Percentiles rank a stretch among this genome's conserved stretches.
These are phyloP conservation scores for Talaromyces pinophilus DNA, from an alignment of 2,329 filamentous ascomycete species.

Conservation along the genomic window DNA sequence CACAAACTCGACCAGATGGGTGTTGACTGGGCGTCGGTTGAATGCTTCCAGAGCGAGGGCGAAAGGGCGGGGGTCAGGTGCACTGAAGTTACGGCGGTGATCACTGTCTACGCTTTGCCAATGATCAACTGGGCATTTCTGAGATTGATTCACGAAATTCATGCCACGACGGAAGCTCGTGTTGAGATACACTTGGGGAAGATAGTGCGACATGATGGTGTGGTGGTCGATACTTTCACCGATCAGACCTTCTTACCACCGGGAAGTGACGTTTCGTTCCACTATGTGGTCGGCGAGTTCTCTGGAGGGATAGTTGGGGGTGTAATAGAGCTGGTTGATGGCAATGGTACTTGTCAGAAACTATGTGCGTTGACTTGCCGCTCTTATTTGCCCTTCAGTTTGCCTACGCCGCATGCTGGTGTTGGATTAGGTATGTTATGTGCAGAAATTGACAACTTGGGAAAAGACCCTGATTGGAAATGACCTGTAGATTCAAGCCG, in stretches of 20 bases:
- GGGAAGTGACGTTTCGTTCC: conserved; percentile 13
- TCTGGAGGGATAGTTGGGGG: conserved; percentile 9
- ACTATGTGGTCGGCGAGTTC: neutral
- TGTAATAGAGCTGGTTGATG: conserved; percentile 4
- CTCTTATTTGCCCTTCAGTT: neutral
- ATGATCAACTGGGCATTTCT: neutral
- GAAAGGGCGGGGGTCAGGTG: neutral
- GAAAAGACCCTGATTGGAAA: neutral
- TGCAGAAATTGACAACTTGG: neutral
- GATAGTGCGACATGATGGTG: neutral
- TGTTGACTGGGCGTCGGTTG: conserved; percentile 15
- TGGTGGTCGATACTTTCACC: neutral
- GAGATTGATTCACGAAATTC: neutral
- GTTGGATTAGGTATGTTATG: neutral
- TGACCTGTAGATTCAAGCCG: neutral
- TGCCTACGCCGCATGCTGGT: neutral
- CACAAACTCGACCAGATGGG: neutral
- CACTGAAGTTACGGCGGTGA: neutral
- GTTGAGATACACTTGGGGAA: conserved; percentile 1
- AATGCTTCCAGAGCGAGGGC: conserved; percentile 15
- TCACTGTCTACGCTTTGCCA: neutral
- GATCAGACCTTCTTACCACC: neutral
- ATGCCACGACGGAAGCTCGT: neutral
- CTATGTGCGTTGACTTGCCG: conserved; percentile 13
- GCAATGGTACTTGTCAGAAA: neutral